Evolutionary conservation across 768 basidiomycete genomes (phyloP), one percentile per base, ranked within the genome.

Genomic region (Lactarius tabidus): DNA sequence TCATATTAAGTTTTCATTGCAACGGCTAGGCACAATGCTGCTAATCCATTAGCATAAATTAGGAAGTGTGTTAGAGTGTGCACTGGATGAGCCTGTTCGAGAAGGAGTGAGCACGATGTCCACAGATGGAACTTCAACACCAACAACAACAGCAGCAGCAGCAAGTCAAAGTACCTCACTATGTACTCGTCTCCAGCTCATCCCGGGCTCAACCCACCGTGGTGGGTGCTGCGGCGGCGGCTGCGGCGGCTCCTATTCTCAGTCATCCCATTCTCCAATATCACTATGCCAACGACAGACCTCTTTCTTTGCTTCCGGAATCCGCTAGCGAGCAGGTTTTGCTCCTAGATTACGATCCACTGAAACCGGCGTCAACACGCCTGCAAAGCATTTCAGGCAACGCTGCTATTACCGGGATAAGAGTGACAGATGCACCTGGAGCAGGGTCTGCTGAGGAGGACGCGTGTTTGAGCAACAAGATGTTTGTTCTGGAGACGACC

Each of bases 261-360:
- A 76, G 81, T 14, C 91, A 93, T 71, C 89, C 90, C 6, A 76
- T 79, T 51, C 86, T 94, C 20, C 88, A 93, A 70, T 93, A 93
- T 73, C 88, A 90, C 70, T 93, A 90, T 71, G 82, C 84, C 23
- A 90, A 94, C 70, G 92, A 94, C 71, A 81, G 87, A 0, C 86
- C 90, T 3, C 74, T 84, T n/a, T 75, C 83, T 14, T 75, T 93
- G 15, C 75, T 91, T 45, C 86, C 89, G 6, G 81, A 78, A 39
- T 78, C 79, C 45, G 77, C 82, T 14, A 79, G 83, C 59, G 90
- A 91, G 73, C 88, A 88, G 70, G 85, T 93, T 28, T 78, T 94
- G 2, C 80, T 94, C 29, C 79, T 94, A 51, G 84, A 91, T 74
- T 86, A 84, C 69, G 84, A 88, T 67, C 81, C 85, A n/a, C 66